Evolutionary conservation across 169 alveolate genomes (phyloP).

Genomic region (Plasmodium knowlesi): DNA sequence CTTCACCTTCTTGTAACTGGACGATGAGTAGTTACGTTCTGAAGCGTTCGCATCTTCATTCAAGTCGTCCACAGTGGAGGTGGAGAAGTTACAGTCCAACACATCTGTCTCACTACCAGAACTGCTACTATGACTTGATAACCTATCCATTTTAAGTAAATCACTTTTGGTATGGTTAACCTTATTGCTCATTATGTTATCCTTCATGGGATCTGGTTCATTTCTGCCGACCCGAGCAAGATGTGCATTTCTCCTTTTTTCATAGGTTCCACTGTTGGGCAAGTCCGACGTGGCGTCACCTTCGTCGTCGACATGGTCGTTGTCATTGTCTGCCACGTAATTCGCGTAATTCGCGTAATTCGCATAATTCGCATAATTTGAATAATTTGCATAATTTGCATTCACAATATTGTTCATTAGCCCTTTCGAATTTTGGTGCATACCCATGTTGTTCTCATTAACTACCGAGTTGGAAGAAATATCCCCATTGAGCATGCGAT

Average conservation of each 20-base stretch:
- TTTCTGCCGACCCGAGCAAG: background rate
- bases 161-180: background rate
- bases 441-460: background rate
- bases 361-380: background rate
- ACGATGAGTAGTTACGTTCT: constrained; percentile 12
- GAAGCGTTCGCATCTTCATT: constrained; percentile 31
- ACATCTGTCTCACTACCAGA: constrained; percentile 4
- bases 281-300: background rate
- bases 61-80: constrained; percentile 47
- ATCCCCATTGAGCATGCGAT: background rate
- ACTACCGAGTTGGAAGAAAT: background rate
- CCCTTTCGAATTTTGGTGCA: background rate
- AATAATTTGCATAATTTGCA: background rate
- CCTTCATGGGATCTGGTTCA: background rate
- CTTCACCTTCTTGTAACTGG: constrained; percentile 6
- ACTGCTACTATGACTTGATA: constrained; percentile 32
- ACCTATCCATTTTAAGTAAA: constrained; percentile 2
- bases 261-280: background rate
- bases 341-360: background rate
- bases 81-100: constrained; percentile 8
- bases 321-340: background rate
- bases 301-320: background rate
- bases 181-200: background rate
- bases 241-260: background rate
- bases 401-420: background rate